A percentile compares a stretch with the other conserved stretches of the same genome.
Conservation (phyloP, 345 rosid genomes). For the Diplotaxis tenuifolia region DNA sequence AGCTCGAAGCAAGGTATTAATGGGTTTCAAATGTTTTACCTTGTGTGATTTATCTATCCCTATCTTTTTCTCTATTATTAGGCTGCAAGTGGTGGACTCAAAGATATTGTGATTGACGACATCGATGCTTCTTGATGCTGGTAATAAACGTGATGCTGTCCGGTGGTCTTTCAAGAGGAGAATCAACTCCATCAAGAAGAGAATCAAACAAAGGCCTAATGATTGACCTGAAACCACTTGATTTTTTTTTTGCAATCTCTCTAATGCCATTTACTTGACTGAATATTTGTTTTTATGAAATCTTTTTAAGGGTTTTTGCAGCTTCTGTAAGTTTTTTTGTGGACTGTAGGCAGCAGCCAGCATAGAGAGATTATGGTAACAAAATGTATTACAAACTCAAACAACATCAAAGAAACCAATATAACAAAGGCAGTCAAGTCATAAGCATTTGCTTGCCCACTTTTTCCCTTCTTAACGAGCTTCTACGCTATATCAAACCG, state of each 20-base stretch:
- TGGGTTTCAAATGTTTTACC: no score
- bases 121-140: slow-evolving; percentile 54
- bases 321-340: slow-evolving; percentile 57
- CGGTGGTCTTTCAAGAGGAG: slow-evolving; percentile 36
- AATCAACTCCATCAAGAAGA: slow-evolving; percentile 46
- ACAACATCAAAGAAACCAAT: slow-evolving; percentile 79
- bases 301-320: slow-evolving; percentile 23
- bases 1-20: slow-evolving; percentile 58
- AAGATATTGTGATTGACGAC: slow-evolving; percentile 15
- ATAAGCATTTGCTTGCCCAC: slow-evolving; percentile 79
- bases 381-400: slow-evolving; percentile 64
- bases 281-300: neutral
- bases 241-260: slow-evolving; percentile 42
- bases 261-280: neutral
- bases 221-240: slow-evolving; percentile 75
- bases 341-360: slow-evolving; percentile 43
- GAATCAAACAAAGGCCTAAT: slow-evolving; percentile 50
- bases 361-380: slow-evolving; percentile 48
- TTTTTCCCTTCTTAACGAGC: slow-evolving; percentile 64
- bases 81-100: slow-evolving; percentile 58
- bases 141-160: slow-evolving; percentile 50
- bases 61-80: no score
- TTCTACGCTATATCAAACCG: slow-evolving; percentile 62
- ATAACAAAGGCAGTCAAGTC: slow-evolving; percentile 56
- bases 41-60: no score